Conservation (phyloP, 768 basidiomycete genomes). For the Phaeotremella fagi region DNA sequence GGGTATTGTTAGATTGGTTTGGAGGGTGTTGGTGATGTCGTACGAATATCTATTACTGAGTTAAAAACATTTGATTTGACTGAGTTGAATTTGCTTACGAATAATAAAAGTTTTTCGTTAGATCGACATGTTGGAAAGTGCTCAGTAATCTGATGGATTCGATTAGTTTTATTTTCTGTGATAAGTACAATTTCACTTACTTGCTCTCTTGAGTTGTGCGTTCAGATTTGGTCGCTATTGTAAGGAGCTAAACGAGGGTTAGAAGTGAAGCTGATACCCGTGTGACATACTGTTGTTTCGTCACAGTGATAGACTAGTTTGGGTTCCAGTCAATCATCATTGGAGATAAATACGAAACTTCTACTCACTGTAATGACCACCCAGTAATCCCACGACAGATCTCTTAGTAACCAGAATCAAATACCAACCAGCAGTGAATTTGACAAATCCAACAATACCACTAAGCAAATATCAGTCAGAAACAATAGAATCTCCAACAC, state of each 20-base stretch:
- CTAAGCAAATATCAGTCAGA: slow-evolving; percentile 13
- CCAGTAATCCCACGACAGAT: slow-evolving; percentile 84
- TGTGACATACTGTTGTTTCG: slow-evolving; percentile 66
- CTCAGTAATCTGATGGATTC: slow-evolving; percentile 60
- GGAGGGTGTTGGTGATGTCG: slow-evolving; percentile 91
- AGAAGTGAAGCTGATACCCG: background rate
- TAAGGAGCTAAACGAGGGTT: slow-evolving; percentile 51
- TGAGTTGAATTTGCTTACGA: slow-evolving; percentile 66
- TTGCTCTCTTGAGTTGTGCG: slow-evolving; percentile 80
- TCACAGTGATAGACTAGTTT: slow-evolving; percentile 88
- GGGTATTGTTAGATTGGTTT: slow-evolving; percentile 69
- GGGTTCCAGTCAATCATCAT: slow-evolving; percentile 10
- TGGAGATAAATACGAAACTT: background rate
- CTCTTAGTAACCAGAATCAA: slow-evolving; percentile 85
- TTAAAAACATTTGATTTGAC: background rate
- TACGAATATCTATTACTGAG: slow-evolving; percentile 73
- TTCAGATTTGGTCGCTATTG: slow-evolving; percentile 74
- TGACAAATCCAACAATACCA: slow-evolving; percentile 66
- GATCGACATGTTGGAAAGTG: slow-evolving; percentile 91
- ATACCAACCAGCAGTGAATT: slow-evolving; percentile 94
- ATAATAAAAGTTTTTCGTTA: slow-evolving; percentile 99
- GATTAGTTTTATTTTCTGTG: slow-evolving; percentile 2
- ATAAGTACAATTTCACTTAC: slow-evolving; percentile 19
- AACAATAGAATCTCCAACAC: background rate
- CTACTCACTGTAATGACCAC: slow-evolving; percentile 72